Evolutionary conservation across 768 basidiomycete genomes (phyloP), one percentile per base, ranked within the genome.

Genomic region (Neoboletus subvelutipes): DNA sequence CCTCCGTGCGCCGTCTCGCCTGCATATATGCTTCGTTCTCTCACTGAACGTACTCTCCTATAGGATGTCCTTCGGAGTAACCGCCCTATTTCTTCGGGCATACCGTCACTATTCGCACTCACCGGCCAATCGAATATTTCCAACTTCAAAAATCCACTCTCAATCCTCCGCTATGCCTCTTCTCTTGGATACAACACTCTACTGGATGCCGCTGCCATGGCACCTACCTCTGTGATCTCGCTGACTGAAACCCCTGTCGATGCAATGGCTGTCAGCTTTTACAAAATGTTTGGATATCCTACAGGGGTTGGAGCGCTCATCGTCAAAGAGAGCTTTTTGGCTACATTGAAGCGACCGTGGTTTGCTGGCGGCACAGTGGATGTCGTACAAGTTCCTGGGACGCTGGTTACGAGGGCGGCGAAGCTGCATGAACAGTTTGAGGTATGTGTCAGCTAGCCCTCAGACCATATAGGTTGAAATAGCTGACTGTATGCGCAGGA

Each of bases 261-360:
- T 69, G 91, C 90, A 1, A 84, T 92, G 80, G 90, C 85, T 0
- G 67, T 94, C 52, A 90, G 87, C 43, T 92, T 93, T 64, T 94
- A 94, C 74, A 94, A 94, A 64, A 92, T 93, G 87, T 90, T 92
- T 60, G 91, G 91, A 34, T 93, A 85, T 63, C 91, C 91, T 12
- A 92, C 90, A 0, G 91, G 91, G 9, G 83, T 92, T 42, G 91
- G 92, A 36, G 90, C 90, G 13, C 77, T 94, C 5, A 70, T 94
- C 29, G 85, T 88, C 43, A 88, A 85, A 68, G 84, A 86, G 64
- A 80, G 81, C 10, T 90, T 91, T 62, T 71, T 91, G 50, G 70
- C 70, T 6, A 74, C 74, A 47, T 75, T 90, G 40, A 77, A 83
- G 52, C 81, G 89, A 9, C 90, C 89, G 0, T 94, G 91, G 91